Conservation (phyloP, 768 basidiomycete genomes). For the Pholiota conissans region DNA sequence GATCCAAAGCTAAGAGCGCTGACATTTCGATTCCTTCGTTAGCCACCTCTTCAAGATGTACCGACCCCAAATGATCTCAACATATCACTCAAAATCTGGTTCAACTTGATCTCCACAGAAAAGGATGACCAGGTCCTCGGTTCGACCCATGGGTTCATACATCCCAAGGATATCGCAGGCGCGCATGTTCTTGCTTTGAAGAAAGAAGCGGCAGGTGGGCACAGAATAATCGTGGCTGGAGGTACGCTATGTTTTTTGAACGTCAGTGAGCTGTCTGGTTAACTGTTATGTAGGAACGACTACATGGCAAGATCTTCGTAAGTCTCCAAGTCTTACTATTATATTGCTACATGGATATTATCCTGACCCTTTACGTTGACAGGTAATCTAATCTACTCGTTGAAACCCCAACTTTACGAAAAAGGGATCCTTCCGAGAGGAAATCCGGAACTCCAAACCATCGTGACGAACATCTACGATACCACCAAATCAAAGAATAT, state of each 20-base stretch:
- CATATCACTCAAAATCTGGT: neutral
- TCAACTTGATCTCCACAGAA: neutral
- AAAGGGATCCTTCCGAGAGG: neutral
- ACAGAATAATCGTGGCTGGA: slow-evolving; percentile 48
- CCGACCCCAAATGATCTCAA: neutral
- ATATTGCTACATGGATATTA: neutral
- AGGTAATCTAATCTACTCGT: neutral
- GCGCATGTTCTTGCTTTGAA: slow-evolving; percentile 55
- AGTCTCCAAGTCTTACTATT: too few species aligned
- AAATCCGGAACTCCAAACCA: neutral
- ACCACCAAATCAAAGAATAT: neutral
- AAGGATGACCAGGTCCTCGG: neutral
- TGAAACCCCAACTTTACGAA: neutral
- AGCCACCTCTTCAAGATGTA: neutral
- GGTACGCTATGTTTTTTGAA: too few species aligned
- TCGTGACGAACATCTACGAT: neutral
- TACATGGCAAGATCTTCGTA: neutral
- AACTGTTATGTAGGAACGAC: neutral
- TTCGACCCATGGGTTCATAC: neutral
- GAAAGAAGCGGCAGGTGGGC: slow-evolving; percentile 49
- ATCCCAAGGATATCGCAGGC: slow-evolving; percentile 43
- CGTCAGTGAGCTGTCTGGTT: too few species aligned
- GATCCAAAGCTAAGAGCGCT: neutral
- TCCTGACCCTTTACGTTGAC: neutral
- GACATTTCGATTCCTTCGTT: neutral